These are phyloP conservation scores for Exophiala lecanii-corni DNA, from an alignment of 2,329 filamentous ascomycete species.

Conservation along the genomic window DNA sequence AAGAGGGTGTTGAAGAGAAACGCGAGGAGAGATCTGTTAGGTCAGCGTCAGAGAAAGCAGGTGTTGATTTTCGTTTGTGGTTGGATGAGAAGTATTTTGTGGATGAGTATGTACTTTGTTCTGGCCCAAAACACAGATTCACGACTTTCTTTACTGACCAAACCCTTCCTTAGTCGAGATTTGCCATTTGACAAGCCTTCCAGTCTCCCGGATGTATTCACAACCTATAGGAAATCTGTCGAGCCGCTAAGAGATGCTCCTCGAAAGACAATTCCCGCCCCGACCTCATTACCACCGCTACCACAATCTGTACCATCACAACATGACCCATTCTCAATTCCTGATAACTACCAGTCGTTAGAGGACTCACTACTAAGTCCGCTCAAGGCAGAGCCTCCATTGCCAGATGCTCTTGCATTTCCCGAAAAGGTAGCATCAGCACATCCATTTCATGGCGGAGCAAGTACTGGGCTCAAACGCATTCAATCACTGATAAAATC, in stretches of 20 bases:
- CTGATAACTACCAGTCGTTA: slow-evolving; percentile 50
- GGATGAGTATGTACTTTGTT: slow-evolving; percentile 63
- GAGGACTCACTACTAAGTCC: slow-evolving; percentile 55
- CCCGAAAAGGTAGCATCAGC: slow-evolving; percentile 54
- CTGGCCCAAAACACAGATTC: too few species aligned
- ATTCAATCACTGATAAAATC: slow-evolving; percentile 57
- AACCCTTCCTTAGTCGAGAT: slow-evolving; percentile 69
- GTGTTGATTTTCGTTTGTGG: slow-evolving; percentile 61
- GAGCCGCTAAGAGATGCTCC: slow-evolving; percentile 66
- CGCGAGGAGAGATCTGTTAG: slow-evolving; percentile 57
- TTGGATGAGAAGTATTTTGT: slow-evolving; percentile 73
- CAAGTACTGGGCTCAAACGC: slow-evolving; percentile 55
- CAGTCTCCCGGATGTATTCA: slow-evolving; percentile 70
- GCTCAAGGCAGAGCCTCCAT: slow-evolving; percentile 45
- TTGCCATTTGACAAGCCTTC: slow-evolving; percentile 52
- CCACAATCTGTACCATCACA: slow-evolving; percentile 57
- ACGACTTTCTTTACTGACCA: too few species aligned
- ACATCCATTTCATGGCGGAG: slow-evolving; percentile 66
- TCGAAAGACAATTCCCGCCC: slow-evolving; percentile 52
- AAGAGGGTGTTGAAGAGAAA: slow-evolving; percentile 66
- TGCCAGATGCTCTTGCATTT: slow-evolving; percentile 47
- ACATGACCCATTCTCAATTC: slow-evolving; percentile 58
- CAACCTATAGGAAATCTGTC: slow-evolving; percentile 66
- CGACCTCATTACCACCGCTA: slow-evolving; percentile 54
- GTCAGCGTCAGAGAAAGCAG: slow-evolving; percentile 48